phyloP scores from a whole-genome alignment of 768 basidiomycete species.

The Pleurotus pulmonarius region DNA sequence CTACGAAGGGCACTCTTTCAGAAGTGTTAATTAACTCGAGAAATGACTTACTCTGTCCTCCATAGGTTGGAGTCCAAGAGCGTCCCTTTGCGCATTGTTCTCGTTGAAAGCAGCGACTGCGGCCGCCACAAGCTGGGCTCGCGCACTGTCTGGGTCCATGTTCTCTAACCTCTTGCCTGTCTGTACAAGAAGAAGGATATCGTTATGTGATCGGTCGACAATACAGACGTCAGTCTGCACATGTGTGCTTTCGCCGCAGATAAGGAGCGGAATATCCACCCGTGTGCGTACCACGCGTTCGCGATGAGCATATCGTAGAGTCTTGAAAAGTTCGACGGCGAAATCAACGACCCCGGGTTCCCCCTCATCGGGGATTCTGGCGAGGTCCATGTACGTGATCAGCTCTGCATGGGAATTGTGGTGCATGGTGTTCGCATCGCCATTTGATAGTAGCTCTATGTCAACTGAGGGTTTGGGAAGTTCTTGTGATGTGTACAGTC shows the following conservation, averaged over 20 bases:
- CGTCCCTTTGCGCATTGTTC: conserved; percentile 21
- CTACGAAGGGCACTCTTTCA: conserved; percentile 1
- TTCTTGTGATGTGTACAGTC: conserved; percentile 14
- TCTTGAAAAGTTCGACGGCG: conserved; percentile 21
- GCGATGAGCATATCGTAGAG: conserved; percentile 22
- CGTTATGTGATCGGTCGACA: conserved; percentile 14
- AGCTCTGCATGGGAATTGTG: conserved; percentile 16
- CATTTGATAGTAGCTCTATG: conserved; percentile 18
- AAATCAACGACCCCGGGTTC: conserved; percentile 34
- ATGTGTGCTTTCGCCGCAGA: conserved; percentile 22
- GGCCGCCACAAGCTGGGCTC: conserved; percentile 19
- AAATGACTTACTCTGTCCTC: background rate
- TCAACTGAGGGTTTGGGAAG: conserved; percentile 22
- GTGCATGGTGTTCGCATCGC: conserved; percentile 19
- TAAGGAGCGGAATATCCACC: conserved; percentile 19
- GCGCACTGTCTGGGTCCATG: conserved; percentile 6
- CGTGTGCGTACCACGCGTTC: conserved; percentile 18
- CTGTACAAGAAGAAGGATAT: conserved; percentile 20
- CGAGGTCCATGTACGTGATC: conserved; percentile 14
- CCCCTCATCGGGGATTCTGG: conserved; percentile 9
- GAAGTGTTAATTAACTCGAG: background rate
- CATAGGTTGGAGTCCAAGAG: conserved; percentile 14
- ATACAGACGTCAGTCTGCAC: conserved; percentile 28
- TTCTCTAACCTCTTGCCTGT: conserved; percentile 17
- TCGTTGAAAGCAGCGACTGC: conserved; percentile 21